Percentiles rank a stretch among this genome's conserved stretches.
Conservation (phyloP, 306 rosid genomes). For the Malus sylvestris region DNA sequence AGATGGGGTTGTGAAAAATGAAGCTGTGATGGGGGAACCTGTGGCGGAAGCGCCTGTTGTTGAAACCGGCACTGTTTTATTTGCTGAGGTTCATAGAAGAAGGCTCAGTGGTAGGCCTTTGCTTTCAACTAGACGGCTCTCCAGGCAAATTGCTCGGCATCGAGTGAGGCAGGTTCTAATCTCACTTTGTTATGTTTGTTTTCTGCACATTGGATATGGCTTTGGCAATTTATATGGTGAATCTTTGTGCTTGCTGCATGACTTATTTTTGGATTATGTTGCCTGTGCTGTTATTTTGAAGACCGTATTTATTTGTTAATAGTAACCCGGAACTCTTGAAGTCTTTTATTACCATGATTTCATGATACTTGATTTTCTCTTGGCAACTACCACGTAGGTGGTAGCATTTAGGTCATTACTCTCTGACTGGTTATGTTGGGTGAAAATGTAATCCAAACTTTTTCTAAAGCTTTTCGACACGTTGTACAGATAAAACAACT, state of each 20-base stretch:
- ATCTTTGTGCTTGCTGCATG: slow-evolving; percentile 14
- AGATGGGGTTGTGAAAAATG: too few species aligned
- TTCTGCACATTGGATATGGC: slow-evolving; percentile 8
- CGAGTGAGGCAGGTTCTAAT: slow-evolving; percentile 97
- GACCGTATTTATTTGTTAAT: too few species aligned
- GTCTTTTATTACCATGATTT: background rate
- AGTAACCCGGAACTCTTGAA: background rate
- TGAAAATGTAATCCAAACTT: slow-evolving; percentile 14
- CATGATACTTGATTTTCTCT: background rate
- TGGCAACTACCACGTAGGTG: background rate
- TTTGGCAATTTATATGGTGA: slow-evolving; percentile 8
- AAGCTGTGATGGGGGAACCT: too few species aligned
- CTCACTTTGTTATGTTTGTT: slow-evolving; percentile 38
- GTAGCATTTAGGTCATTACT: background rate
- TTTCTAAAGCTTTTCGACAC: slow-evolving; percentile 14
- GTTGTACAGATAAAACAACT: slow-evolving; percentile 67
- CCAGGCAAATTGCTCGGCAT: slow-evolving; percentile 76
- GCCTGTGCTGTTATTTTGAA: background rate
- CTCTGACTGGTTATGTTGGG: background rate
- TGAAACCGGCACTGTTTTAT: too few species aligned
- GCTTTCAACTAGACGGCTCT: slow-evolving; percentile 73
- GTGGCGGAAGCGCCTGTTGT: too few species aligned
- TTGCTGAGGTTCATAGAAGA: too few species aligned
- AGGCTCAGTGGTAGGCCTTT: slow-evolving; percentile 29
- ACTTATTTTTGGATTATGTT: background rate